Percentiles rank a stretch among this genome's conserved stretches.
Evolutionary conservation across 2,329 filamentous ascomycete species (phyloP).

Genomic region (Colletotrichum orchidophilum): DNA sequence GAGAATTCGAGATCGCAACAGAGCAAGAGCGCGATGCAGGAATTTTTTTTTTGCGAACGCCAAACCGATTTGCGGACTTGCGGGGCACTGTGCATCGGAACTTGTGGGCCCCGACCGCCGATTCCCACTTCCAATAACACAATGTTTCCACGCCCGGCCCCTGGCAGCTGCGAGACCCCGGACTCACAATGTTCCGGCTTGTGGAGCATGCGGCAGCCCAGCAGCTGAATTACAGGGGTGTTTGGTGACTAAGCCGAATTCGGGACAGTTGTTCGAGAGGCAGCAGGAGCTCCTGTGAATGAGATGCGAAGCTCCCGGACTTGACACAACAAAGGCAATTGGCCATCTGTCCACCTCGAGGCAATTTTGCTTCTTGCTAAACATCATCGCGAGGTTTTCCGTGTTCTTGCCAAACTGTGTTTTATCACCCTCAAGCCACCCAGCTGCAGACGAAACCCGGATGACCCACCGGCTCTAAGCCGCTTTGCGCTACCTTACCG

Average conservation of each 20-base stretch:
- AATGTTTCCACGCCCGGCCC: background rate
- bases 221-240: background rate
- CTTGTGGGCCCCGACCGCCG: background rate
- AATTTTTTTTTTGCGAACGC: slow-evolving; percentile 20
- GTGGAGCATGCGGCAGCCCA: background rate
- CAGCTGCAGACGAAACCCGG: slow-evolving; percentile 7
- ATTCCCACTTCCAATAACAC: background rate
- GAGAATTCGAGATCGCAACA: background rate
- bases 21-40: slow-evolving; percentile 5
- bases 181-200: slow-evolving; percentile 15
- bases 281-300: slow-evolving; percentile 12
- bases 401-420: background rate
- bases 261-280: slow-evolving; percentile 32
- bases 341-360: slow-evolving; percentile 26
- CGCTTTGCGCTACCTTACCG: slow-evolving; percentile 12
- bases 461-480: slow-evolving; percentile 30
- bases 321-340: slow-evolving; percentile 13
- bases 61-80: slow-evolving; percentile 25
- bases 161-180: background rate
- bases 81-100: slow-evolving; percentile 7
- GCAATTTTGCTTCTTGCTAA: slow-evolving; percentile 5
- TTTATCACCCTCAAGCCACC: background rate
- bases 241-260: slow-evolving; percentile 26
- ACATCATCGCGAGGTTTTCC: background rate
- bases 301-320: slow-evolving; percentile 17